Evolutionary conservation across 169 alveolate genomes (phyloP).

Genomic region (Cryptosporidium tyzzeri): DNA sequence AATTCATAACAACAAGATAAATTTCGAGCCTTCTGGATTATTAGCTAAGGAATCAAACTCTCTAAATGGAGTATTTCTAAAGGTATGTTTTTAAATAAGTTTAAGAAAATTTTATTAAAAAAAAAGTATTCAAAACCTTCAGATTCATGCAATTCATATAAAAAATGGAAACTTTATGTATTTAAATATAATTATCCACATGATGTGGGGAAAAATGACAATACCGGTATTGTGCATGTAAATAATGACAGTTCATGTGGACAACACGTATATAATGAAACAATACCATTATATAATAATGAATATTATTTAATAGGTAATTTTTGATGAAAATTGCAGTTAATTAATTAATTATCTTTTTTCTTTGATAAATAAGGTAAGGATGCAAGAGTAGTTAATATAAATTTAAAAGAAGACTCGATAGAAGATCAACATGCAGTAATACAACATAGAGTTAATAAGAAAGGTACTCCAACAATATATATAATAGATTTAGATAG

Average conservation of each 20-base stretch:
- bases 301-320: slow-evolving; percentile 82
- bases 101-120: background rate
- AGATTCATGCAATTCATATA: slow-evolving; percentile 84
- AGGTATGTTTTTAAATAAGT: slow-evolving; percentile 73
- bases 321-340: background rate
- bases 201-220: slow-evolving; percentile 6
- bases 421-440: slow-evolving; percentile 96
- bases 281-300: slow-evolving; percentile 82
- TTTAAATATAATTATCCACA: slow-evolving; percentile 79
- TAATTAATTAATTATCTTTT: slow-evolving; percentile 45
- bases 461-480: slow-evolving; percentile 83
- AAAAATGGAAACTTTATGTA: slow-evolving; percentile 88
- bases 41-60: slow-evolving; percentile 85
- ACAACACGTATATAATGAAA: slow-evolving; percentile 76
- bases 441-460: slow-evolving; percentile 90
- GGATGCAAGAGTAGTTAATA: slow-evolving; percentile 92
- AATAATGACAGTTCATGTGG: slow-evolving; percentile 13
- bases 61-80: slow-evolving; percentile 82
- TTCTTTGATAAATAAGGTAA: slow-evolving; percentile 85
- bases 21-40: slow-evolving; percentile 91
- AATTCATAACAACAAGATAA: slow-evolving; percentile 28
- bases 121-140: slow-evolving; percentile 85
- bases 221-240: slow-evolving; percentile 11
- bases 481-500: slow-evolving; percentile 95
- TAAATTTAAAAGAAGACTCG: slow-evolving; percentile 87